Base-by-base conservation (phyloP, 2,329 filamentous ascomycete species). In the Fusarium sp. region DNA sequence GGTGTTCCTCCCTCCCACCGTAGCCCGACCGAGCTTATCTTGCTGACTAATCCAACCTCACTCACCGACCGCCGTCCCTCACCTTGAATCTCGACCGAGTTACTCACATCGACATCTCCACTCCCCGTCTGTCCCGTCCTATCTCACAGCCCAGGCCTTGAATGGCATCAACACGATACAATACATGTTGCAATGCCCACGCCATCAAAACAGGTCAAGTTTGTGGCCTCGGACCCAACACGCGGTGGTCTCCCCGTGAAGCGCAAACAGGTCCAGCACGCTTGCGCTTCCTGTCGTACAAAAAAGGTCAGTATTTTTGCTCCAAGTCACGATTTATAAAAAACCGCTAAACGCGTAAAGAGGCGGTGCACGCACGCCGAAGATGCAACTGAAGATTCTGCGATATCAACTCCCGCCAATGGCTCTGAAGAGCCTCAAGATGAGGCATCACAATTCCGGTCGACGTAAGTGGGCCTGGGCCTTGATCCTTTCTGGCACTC, bases 231-330 rank as follows among this genome's bases (percentile, higher is more conserved):
- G 11, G 83, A 87, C 71, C 77, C 77, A 6, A 77, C 77, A 24
- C 72, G 76, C 13, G 76, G 76, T 42, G 84, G 84, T 15, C 73
- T 86, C 55, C 84, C 84, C 5, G 76, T 85, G 51, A 88, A 88
- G 75, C 77, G 85, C 46, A 85, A 85, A 63, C 85, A 88, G 68
- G 83, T 86, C 22, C 79, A 81, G 54, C 84, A 86, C 28, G 85
- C 85, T 5, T 88, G 85, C 61, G 76, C 78, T 0, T 73, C 76
- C 2, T 88, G 85, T 64, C 81, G 85, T 5, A 81, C 79, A 44
- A 81, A 81, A 59, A 87, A 87, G 78, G 82, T 83, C 46, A 42
- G 70, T 47, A 5, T 6, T 29, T 24, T 32, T 22, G 11, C 13
- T 31, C 4, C 42, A 29, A n/a, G 24, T 10, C 25, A 12, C 15